Conservation (phyloP, 441 rosid species). For the Codiaeum variegatum region DNA sequence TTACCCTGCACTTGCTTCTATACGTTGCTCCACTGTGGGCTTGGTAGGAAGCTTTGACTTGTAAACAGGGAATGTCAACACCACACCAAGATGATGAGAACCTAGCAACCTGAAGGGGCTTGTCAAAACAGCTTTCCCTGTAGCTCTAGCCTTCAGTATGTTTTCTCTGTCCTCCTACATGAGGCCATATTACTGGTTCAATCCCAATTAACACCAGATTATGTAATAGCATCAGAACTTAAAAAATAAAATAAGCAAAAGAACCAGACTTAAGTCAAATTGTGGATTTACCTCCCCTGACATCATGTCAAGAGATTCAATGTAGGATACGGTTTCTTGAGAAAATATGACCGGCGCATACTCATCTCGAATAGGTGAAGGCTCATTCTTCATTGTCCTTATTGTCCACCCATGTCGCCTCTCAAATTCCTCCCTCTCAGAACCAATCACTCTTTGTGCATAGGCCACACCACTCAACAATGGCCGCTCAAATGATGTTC, state of each 20-base stretch:
- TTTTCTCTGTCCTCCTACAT: constrained; percentile 89
- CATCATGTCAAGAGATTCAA: constrained; percentile 96
- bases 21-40: constrained; percentile 64
- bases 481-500: constrained; percentile 93
- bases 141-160: constrained; percentile 73
- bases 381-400: constrained; percentile 78
- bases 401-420: constrained; percentile 76
- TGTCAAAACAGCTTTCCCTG: constrained; percentile 93
- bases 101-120: constrained; percentile 79
- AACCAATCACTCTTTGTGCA: constrained; percentile 63
- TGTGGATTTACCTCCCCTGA: constrained; percentile 76
- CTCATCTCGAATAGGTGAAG: constrained; percentile 83
- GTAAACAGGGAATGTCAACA: constrained; percentile 95
- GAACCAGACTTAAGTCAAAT: constrained; percentile 12
- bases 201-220: constrained; percentile 16
- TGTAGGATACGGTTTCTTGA: constrained; percentile 84
- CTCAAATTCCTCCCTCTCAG: constrained; percentile 79
- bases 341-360: constrained; percentile 95
- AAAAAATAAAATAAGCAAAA: constrained; percentile 3
- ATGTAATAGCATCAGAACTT: neutral
- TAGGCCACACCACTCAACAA: constrained; percentile 89
- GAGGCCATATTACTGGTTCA: constrained; percentile 9
- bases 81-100: constrained; percentile 94
- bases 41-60: constrained; percentile 63
- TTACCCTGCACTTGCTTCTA: constrained; percentile 84